Evolutionary conservation across 2,329 filamentous ascomycete genomes (phyloP).

Genomic region (Diaporthe vexans): DNA sequence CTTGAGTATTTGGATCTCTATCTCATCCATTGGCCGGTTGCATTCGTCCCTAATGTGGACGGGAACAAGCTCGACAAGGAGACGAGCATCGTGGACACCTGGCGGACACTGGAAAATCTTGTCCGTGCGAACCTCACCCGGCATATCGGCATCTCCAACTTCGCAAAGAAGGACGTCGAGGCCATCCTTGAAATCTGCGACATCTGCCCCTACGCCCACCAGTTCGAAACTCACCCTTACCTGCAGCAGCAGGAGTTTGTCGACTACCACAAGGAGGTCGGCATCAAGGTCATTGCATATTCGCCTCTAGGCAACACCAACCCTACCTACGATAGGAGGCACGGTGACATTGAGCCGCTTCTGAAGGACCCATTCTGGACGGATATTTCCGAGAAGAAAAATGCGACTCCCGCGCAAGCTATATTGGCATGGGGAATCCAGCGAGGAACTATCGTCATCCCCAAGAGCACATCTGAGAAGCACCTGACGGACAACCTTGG

Average conservation of each 20-base stretch:
- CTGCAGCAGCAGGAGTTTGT: constrained; percentile 64
- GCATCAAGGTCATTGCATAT: constrained; percentile 59
- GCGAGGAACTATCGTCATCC: constrained; percentile 63
- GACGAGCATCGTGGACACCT: constrained; percentile 60
- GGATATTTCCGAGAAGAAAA: constrained; percentile 55
- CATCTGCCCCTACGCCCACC: constrained; percentile 69
- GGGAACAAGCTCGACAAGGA: constrained; percentile 48
- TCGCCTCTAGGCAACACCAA: constrained; percentile 68
- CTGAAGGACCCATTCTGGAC: constrained; percentile 58
- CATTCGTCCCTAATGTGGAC: constrained; percentile 50
- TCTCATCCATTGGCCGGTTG: constrained; percentile 67
- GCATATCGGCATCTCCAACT: constrained; percentile 75
- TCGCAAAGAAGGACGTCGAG: constrained; percentile 58
- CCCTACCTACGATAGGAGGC: constrained; percentile 57
- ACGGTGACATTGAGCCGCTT: constrained; percentile 50
- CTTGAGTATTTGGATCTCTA: constrained; percentile 67
- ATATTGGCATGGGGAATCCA: constrained; percentile 63
- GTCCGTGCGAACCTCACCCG: constrained; percentile 65
- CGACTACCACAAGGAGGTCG: constrained; percentile 58
- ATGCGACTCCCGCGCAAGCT: constrained; percentile 58
- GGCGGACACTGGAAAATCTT: constrained; percentile 70
- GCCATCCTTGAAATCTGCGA: constrained; percentile 56
- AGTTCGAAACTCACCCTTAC: constrained; percentile 68
- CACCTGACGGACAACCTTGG: constrained; percentile 61
- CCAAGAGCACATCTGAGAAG: constrained; percentile 60